These are phyloP conservation scores for Pseudofabraea citricarpa DNA, from an alignment of 2,329 filamentous ascomycete species.

Conservation along the genomic window DNA sequence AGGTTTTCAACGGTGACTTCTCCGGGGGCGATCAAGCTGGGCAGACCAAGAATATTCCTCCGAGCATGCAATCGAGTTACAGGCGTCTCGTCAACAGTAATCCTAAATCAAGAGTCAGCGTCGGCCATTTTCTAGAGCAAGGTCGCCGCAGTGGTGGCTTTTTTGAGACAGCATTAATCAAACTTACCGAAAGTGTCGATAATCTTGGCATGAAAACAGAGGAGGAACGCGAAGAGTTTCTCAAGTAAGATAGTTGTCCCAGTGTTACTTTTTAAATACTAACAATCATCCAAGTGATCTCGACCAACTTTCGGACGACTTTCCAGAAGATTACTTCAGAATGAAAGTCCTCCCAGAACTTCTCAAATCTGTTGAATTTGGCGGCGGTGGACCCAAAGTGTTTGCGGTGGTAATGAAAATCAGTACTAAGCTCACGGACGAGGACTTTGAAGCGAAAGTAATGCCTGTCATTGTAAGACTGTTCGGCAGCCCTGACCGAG, in stretches of 20 bases:
- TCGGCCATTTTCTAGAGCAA: slow-evolving; percentile 84
- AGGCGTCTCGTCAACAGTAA: slow-evolving; percentile 84
- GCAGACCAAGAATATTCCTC: slow-evolving; percentile 80
- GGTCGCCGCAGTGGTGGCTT: slow-evolving; percentile 78
- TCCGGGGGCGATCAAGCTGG: slow-evolving; percentile 72
- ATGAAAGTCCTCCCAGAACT: slow-evolving; percentile 94
- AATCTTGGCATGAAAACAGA: slow-evolving; percentile 86
- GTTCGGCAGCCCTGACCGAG: slow-evolving; percentile 87
- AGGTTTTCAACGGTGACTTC: slow-evolving; percentile 87
- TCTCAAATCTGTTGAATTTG: slow-evolving; percentile 98
- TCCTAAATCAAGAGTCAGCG: slow-evolving; percentile 80
- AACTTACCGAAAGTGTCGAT: slow-evolving; percentile 87
- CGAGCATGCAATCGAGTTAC: slow-evolving; percentile 86
- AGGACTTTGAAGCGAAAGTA: slow-evolving; percentile 82
- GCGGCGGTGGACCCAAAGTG: slow-evolving; percentile 88
- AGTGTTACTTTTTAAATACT: slow-evolving; percentile 17
- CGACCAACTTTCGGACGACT: slow-evolving; percentile 83
- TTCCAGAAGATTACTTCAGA: slow-evolving; percentile 97
- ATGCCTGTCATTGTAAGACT: slow-evolving; percentile 82
- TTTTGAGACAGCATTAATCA: slow-evolving; percentile 89
- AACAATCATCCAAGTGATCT: slow-evolving; percentile 52
- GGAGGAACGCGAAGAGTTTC: slow-evolving; percentile 76
- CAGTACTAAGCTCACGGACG: slow-evolving; percentile 75
- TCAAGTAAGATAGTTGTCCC: slow-evolving; percentile 48
- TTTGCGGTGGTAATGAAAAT: slow-evolving; percentile 89